phyloP scores from a whole-genome alignment of 2,329 filamentous ascomycete species.

The Claviceps sp. region DNA sequence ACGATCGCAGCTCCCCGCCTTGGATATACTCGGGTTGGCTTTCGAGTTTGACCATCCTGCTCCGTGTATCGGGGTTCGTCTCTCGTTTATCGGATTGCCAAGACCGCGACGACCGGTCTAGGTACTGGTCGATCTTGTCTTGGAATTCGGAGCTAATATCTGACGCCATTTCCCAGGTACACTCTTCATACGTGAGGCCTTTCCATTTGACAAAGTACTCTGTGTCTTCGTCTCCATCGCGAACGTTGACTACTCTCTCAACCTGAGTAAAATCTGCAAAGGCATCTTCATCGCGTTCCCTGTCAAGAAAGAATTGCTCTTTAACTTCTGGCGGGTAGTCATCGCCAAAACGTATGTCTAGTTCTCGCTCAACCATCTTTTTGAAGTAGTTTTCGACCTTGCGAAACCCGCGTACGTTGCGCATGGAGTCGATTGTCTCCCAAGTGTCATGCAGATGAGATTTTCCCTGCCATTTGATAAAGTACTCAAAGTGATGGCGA shows the following conservation, averaged over 20 bases:
- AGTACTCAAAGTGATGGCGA: conserved; percentile 72
- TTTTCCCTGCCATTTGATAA: conserved; percentile 94
- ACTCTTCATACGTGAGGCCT: conserved; percentile 81
- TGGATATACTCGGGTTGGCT: conserved; percentile 77
- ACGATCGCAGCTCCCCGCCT: conserved; percentile 74
- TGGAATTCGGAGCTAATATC: conserved; percentile 70
- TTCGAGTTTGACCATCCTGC: conserved; percentile 59
- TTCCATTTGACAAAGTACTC: conserved; percentile 98
- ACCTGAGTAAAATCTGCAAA: conserved; percentile 84
- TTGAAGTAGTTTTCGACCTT: conserved; percentile 92
- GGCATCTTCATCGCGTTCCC: conserved; percentile 79
- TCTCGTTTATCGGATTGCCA: conserved; percentile 72
- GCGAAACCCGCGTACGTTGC: conserved; percentile 68
- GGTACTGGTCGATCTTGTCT: conserved; percentile 79
- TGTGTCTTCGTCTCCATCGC: conserved; percentile 63
- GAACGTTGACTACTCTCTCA: conserved; percentile 78
- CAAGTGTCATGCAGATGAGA: conserved; percentile 94
- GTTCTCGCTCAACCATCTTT: conserved; percentile 67
- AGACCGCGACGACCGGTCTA: conserved; percentile 69
- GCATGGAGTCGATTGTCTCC: conserved; percentile 67
- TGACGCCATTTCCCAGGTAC: conserved; percentile 78
- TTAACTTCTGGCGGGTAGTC: conserved; percentile 72
- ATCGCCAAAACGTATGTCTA: conserved; percentile 62
- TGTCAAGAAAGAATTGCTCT: conserved; percentile 90
- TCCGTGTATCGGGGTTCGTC: conserved; percentile 60